phyloP scores from a whole-genome alignment of 2,329 filamentous ascomycete genomes.

The Sclerotinia subarctica region DNA sequence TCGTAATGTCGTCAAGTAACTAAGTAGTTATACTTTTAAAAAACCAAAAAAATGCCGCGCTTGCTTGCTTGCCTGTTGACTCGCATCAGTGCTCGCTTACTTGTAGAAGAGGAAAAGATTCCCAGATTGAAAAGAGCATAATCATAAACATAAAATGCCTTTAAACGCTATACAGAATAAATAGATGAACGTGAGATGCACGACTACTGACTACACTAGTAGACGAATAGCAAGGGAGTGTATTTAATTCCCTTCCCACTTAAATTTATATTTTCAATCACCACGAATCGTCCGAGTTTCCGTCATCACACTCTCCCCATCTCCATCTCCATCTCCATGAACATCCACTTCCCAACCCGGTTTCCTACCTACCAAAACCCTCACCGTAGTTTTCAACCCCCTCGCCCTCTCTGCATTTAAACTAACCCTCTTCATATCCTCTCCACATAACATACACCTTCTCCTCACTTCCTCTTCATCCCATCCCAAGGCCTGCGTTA shows the following conservation, averaged over 20 bases:
- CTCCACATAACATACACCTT: conserved; percentile 23
- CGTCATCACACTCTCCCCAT: neutral
- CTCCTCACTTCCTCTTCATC: conserved; percentile 29
- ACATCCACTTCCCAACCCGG: conserved; percentile 22
- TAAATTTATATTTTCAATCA: neutral
- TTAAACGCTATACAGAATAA: neutral
- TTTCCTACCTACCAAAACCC: conserved; percentile 33
- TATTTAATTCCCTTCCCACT: neutral
- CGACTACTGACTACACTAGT: neutral
- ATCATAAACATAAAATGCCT: neutral
- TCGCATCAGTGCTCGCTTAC: neutral
- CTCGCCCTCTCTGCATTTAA: conserved; percentile 28
- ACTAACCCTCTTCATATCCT: conserved; percentile 26
- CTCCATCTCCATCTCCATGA: neutral
- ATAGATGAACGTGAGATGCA: neutral
- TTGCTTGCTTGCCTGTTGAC: neutral
- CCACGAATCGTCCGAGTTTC: neutral
- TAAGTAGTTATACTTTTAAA: neutral
- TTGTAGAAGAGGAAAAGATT: neutral
- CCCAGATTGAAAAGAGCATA: neutral
- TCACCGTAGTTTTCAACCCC: conserved; percentile 31
- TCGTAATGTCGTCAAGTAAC: too few species aligned
- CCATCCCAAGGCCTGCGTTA: conserved; percentile 35
- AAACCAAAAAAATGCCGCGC: neutral
- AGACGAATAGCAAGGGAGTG: neutral